phyloP scores from a whole-genome alignment of 192 early-diverging fungal species.

The Geosiphon pyriformis region DNA sequence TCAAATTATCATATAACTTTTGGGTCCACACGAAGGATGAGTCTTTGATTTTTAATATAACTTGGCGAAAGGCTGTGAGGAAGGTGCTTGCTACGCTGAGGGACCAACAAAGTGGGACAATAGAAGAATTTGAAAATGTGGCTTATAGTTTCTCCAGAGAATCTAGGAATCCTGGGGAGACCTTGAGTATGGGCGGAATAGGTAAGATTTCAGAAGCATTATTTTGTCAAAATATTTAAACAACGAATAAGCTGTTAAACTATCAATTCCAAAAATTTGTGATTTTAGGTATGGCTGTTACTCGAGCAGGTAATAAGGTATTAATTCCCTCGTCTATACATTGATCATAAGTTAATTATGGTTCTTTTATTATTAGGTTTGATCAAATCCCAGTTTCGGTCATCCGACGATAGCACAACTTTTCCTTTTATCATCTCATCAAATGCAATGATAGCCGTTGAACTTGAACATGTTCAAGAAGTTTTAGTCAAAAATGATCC shows the following conservation, averaged over 20 bases:
- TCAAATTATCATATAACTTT: conserved; percentile 49
- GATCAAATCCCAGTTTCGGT: conserved; percentile 48
- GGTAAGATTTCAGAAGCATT: conserved; percentile 30
- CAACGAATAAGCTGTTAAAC: neutral
- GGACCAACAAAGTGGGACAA: conserved; percentile 41
- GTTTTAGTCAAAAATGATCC: conserved; percentile 36
- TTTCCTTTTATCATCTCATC: conserved; percentile 56
- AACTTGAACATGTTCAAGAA: conserved; percentile 39
- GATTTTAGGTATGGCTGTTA: neutral
- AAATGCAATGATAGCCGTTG: conserved; percentile 59
- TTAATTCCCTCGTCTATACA: neutral
- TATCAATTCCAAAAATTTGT: neutral
- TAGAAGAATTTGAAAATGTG: conserved; percentile 27
- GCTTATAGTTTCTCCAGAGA: conserved; percentile 25
- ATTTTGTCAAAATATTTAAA: conserved; percentile 3
- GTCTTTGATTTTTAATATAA: conserved; percentile 27
- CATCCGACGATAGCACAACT: conserved; percentile 54
- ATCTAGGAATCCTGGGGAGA: conserved; percentile 33
- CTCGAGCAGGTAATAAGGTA: neutral
- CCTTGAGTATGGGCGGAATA: conserved; percentile 36
- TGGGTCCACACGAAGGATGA: conserved; percentile 45
- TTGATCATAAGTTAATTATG: neutral
- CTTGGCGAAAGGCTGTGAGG: conserved; percentile 48
- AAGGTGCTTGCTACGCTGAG: conserved; percentile 34
- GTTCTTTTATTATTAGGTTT: conserved; percentile 25